phyloP scores from a whole-genome alignment of 352 stramenopile species.

The Phytophthora sojae region DNA sequence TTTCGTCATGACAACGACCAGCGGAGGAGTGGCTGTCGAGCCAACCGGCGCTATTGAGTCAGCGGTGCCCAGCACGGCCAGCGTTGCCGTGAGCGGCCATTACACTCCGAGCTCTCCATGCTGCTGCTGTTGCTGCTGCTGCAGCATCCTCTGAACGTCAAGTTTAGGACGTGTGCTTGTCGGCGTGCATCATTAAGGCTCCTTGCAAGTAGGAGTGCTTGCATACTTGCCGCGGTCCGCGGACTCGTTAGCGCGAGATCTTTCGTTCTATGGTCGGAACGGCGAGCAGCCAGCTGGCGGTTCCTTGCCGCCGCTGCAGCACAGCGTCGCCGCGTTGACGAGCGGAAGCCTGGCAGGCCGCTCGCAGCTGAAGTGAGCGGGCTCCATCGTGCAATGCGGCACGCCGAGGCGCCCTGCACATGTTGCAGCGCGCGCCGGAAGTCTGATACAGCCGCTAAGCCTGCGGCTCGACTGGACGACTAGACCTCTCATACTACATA shows the following conservation, averaged over 20 bases:
- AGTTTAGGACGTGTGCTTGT: neutral
- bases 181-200: neutral
- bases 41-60: slow-evolving; percentile 1
- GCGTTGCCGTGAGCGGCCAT: neutral
- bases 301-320: too few species aligned
- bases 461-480: neutral
- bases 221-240: too few species aligned
- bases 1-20: neutral
- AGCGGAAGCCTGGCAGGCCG: too few species aligned
- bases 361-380: too few species aligned
- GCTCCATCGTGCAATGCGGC: too few species aligned
- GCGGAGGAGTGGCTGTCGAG: neutral
- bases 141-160: too few species aligned
- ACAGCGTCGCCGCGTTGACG: too few species aligned
- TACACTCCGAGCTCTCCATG: too few species aligned
- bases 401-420: neutral
- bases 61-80: neutral
- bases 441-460: neutral
- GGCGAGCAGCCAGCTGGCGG: too few species aligned
- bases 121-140: too few species aligned
- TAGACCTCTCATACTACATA: neutral
- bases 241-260: neutral
- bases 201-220: too few species aligned
- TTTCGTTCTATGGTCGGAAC: neutral
- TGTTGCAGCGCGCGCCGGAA: neutral